A percentile compares a stretch with the other conserved stretches of the same genome.
Conservation (phyloP, 2,329 filamentous ascomycete species). For the Claviceps capensis region DNA sequence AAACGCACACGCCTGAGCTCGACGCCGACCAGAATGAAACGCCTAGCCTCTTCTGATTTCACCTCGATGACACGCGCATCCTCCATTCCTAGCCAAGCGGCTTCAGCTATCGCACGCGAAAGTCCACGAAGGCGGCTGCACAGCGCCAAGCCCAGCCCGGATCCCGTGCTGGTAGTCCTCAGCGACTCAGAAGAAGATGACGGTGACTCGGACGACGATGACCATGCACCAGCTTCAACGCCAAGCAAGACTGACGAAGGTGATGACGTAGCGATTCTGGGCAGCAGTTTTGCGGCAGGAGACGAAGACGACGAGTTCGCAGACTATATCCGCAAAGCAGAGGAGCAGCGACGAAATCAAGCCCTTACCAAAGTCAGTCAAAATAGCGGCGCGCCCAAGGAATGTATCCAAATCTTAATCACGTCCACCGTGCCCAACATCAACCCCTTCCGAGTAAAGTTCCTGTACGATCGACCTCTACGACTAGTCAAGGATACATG, state of each 20-base stretch:
- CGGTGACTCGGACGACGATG: slow-evolving; percentile 20
- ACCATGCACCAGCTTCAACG: neutral
- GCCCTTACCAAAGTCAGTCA: slow-evolving; percentile 10
- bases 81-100: slow-evolving; percentile 7
- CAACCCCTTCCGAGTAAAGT: slow-evolving; percentile 41
- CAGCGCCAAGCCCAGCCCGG: neutral
- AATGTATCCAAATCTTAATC: slow-evolving; percentile 28
- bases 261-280: slow-evolving; percentile 14
- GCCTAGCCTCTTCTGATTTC: slow-evolving; percentile 5
- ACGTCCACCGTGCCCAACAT: slow-evolving; percentile 50
- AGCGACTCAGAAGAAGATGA: slow-evolving; percentile 20
- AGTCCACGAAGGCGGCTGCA: neutral
- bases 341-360: slow-evolving; percentile 15
- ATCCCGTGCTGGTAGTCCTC: slow-evolving; percentile 12
- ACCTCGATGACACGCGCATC: slow-evolving; percentile 7
- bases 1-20: slow-evolving; percentile 21
- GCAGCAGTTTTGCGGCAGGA: slow-evolving; percentile 11
- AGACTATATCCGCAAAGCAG: slow-evolving; percentile 31
- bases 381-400: slow-evolving; percentile 10
- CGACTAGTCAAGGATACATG: slow-evolving; percentile 55
- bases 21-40: slow-evolving; percentile 8
- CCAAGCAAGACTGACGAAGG: slow-evolving; percentile 7
- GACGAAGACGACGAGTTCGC: slow-evolving; percentile 29
- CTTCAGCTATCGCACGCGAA: neutral
- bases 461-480: slow-evolving; percentile 54